Evolutionary conservation across 495 filamentous ascomycete genomes (phyloP), one percentile per base, ranked within the genome.

Genomic region (Penicillium argentinense): DNA sequence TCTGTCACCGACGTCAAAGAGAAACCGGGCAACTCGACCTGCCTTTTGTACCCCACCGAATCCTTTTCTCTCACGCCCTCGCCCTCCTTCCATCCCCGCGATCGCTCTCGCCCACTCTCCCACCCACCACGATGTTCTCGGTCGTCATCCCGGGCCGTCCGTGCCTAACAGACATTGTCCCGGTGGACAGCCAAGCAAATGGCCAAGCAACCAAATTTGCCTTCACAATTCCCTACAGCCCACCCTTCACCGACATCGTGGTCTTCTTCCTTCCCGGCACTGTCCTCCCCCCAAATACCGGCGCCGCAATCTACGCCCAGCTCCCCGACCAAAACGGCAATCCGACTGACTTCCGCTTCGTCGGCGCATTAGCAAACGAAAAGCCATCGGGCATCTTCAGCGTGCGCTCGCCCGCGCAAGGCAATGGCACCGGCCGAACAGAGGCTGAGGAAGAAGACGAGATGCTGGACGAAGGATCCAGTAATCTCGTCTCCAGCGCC

Each of bases 361-460:
- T 97, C 4, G 93, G 93, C 45, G 93, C 86, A 23, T 82, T 98
- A 26, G 90, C 87, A 0, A 81, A 85, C 22, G 89, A 90, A 30
- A 95, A 95, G 59, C 89, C 91, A 49, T 91, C 84, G 39, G 88
- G 91, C 9, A 85, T 98, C 28, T 96, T 97, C 70, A 85, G 82
- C 49, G 60, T 95, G 24, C 67, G 7, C 17, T 13, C 8, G 9
- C 56, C 14, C 47, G 47, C 3, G 16, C 53, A 34, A 11, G 49
- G 33, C 28, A 34, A 49, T 17, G 27, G 36, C 29, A 42, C 44
- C 16, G 54, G 11, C 25, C 65, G 60, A 56, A 49, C 47, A 39
- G 68, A 59, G 45, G 65, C 53, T 19, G 57, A 60, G 42, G 57
- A 55, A 23, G 74, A 67, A 54, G 72, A 72, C 30, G 69, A 58